Evolutionary conservation across 2,329 filamentous ascomycete species (phyloP), one percentile per base, ranked within the genome.

Genomic region (Leptographium lundbergii): DNA sequence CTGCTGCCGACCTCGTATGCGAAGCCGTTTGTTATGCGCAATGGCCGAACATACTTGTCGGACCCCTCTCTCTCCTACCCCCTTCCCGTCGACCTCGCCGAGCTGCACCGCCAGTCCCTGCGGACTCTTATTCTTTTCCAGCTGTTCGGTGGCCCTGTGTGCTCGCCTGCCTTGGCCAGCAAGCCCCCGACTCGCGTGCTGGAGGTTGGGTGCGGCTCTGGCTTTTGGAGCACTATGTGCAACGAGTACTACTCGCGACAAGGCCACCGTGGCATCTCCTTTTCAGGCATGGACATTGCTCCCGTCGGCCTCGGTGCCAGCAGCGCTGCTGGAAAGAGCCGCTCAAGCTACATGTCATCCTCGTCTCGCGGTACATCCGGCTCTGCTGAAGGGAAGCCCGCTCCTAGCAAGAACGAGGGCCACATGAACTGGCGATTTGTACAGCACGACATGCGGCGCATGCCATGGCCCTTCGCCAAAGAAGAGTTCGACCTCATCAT

Each of bases 161-260:
- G 88, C 71, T 87, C 86, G 10, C 85, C 87, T 1, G 76, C 77
- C 34, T 79, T 89, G 58, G 74, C 78, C 51, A 78, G 82, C 63
- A 82, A 82, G 54, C 85, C 88, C 24, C 91, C 91, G 0, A 80
- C 79, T 66, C 85, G 84, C 63, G 86, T 97, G 32, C 78, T 97
- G 27, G 92, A 97, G 68, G 73, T 96, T 39, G 91, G 86, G 34
- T 97, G 92, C 70, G 91, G 91, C 22, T 87, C 87, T 24, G 92
- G 84, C 27, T 88, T 95, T 69, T 96, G 91, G 91, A 91, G 88
- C 65, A 86, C 88, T 72, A 85, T 90, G 76, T 95, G 89, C 70
- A 87, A 95, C 70, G 83, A 89, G 42, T 87, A 89, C 71, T 89
- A 91, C 68, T 78, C 81, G 11, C 60, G 57, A 59, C 79, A 82